Base-by-base conservation (phyloP, 106 monocot genomes). In the Allium fistulosum region DNA sequence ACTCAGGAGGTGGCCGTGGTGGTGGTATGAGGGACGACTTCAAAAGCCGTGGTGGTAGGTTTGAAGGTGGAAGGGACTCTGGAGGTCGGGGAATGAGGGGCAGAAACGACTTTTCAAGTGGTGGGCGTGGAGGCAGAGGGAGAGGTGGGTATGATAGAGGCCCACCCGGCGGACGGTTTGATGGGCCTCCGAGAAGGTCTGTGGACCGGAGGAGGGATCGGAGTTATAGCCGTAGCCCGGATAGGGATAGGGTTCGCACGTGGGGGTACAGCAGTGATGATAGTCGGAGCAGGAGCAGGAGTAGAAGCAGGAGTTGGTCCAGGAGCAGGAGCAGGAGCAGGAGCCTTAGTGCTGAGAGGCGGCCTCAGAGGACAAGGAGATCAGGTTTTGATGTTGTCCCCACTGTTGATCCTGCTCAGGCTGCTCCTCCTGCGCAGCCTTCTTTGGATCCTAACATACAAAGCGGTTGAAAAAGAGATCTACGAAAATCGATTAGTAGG, bases 181-280 rank as follows among this genome's bases (percentile, higher is more conserved):
- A 81, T 9, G 49, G 60, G 9, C 70, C 82, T 8, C 69, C 74
- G 70, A 77, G 78, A 57, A 37, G 37, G 37, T 51, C 65, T 70
- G 62, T 63, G 15, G 69, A 57, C 2, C 2, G 37, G 51, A 76
- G 58, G 7, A 71, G 88, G 59, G 88, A 77, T 13, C 48, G 75
- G 13, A 82, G 85, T 67, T 81, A 81, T 52, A 88, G 88, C 64
- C 82, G 70, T 9, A 87, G 87, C 51, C 84, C 84, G 2, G 87
- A 77, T 10, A 80, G 82, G 62, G 87, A 77, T 8, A 80, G 82
- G 62, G 80, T 71, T 70, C 76, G 88, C 7, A 55, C 76, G 13
- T 63, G 84, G 73, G 78, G 79, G 49, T 77, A 82, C 46, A 37
- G 37, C 37, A 37, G 37, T 37, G 37, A 37, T 37, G 66, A 52